Conservation (phyloP, 305 asterid species). For the Fraxinus greggii region DNA sequence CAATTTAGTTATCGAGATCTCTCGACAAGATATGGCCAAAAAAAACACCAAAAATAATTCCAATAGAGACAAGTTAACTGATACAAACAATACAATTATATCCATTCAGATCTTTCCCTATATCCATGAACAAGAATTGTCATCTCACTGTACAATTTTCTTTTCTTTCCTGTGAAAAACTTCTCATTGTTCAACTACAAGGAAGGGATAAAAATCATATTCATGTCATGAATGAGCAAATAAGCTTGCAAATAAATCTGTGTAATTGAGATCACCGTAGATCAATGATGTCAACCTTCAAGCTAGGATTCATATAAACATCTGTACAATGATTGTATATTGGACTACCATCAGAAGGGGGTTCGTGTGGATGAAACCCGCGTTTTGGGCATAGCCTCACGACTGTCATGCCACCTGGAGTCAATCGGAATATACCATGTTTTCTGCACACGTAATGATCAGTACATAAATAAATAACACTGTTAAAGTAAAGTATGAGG, state of each 20-base stretch:
- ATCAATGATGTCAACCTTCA: slow-evolving; percentile 86
- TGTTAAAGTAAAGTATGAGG: neutral
- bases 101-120: neutral
- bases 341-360: slow-evolving; percentile 84
- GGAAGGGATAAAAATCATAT: neutral
- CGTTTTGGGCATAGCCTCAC: slow-evolving; percentile 89
- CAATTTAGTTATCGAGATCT: neutral
- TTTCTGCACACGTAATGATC: slow-evolving; percentile 36
- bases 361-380: slow-evolving; percentile 89
- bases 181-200: neutral
- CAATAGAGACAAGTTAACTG: neutral
- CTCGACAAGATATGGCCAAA: neutral
- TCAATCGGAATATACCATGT: slow-evolving; percentile 89
- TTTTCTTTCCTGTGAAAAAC: neutral
- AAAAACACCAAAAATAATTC: neutral
- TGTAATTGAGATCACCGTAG: slow-evolving; percentile 51
- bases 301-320: slow-evolving; percentile 73
- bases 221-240: slow-evolving; percentile 12
- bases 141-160: neutral
- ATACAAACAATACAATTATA: neutral
- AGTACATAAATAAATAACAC: neutral
- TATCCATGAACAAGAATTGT: neutral
- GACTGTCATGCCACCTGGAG: slow-evolving; percentile 90
- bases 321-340: slow-evolving; percentile 90
- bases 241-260: slow-evolving; percentile 5